A percentile compares a stretch with the other conserved stretches of the same genome.
These are phyloP conservation scores for Fusarium praegraminearum DNA, from an alignment of 2,329 filamentous ascomycete genomes.

Conservation along the genomic window DNA sequence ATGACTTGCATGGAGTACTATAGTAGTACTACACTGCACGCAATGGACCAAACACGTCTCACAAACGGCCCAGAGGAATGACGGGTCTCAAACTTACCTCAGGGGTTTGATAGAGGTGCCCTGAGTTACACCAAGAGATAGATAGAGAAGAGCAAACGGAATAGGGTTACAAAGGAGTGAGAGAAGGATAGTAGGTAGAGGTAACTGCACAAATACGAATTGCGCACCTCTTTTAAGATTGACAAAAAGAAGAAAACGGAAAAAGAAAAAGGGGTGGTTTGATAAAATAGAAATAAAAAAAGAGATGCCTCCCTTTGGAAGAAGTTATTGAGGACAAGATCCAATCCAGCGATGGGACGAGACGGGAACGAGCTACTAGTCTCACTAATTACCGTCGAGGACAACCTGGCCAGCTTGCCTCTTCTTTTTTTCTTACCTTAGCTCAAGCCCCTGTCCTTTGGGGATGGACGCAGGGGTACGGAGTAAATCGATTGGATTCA, in stretches of 20 bases:
- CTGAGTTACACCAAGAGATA: conserved; percentile 23
- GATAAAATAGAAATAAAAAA: conserved; percentile 23
- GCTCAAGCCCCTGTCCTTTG: conserved; percentile 23
- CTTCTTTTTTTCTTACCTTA: conserved; percentile 26
- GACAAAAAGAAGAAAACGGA: conserved; percentile 27
- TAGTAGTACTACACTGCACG: background rate
- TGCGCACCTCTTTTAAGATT: conserved; percentile 29
- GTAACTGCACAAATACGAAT: conserved; percentile 33
- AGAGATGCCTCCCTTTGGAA: conserved; percentile 38
- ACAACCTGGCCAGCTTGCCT: conserved; percentile 46
- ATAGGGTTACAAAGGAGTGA: conserved; percentile 43
- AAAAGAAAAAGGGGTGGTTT: conserved; percentile 26
- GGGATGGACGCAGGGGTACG: conserved; percentile 43
- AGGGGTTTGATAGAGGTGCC: conserved; percentile 33
- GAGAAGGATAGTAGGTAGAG: conserved; percentile 37
- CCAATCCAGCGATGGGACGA: conserved; percentile 2
- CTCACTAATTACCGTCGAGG: conserved; percentile 36
- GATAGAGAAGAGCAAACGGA: conserved; percentile 21
- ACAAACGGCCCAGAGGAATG: conserved; percentile 26
- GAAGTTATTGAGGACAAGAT: conserved; percentile 38
- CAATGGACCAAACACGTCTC: conserved; percentile 25
- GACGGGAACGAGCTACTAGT: background rate
- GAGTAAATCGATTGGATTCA: background rate
- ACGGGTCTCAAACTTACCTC: conserved; percentile 43
- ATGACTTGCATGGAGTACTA: background rate